Base-by-base conservation (phyloP, 139 green algal genomes). In the Raphidocelis subcapitata region DNA sequence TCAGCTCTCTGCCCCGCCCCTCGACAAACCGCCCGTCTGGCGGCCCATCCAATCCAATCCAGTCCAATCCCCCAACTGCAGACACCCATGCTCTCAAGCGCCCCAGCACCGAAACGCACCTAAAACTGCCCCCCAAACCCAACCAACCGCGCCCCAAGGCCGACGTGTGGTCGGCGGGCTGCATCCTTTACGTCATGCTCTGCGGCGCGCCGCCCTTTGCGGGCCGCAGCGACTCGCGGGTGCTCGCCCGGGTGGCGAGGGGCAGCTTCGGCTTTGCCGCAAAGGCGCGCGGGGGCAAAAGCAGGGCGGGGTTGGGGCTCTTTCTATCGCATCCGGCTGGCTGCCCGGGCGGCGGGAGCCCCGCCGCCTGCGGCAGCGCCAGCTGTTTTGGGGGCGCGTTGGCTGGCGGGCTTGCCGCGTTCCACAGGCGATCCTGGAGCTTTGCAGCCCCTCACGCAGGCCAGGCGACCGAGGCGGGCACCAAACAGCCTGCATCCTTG, bases 111-210 rank as follows among this genome's bases (percentile, higher is more conserved):
- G n/a, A n/a, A n/a, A n/a, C n/a, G n/a, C n/a, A n/a, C n/a, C n/a
- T n/a, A n/a, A n/a, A n/a, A n/a, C n/a, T n/a, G n/a, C n/a, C n/a
- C n/a, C n/a, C n/a, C n/a, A n/a, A n/a, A n/a, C n/a, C n/a, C n/a
- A n/a, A n/a, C n/a, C n/a, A n/a, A n/a, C n/a, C n/a, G n/a, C n/a
- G n/a, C n/a, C n/a, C n/a, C n/a, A 21, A 37, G 8, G 67, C 67
- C 28, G 67, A 74, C 35, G 59, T 74, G n/a, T 74, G 67, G 67
- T 57, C 51, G 33, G 51, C 67, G 1, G 67, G 67, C 35, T 35
- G 65, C 3, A 63, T 65, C 36, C 36, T 74, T 26, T 62, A 74
- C 33, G 67, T 66, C 35, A 18, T 74, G 33, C 28, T 74, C 0
- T 54, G 14, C 29, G 67, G 67, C 2, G 14, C 10, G 14, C 5